phyloP scores from a whole-genome alignment of 2,329 filamentous ascomycete species.

The Sporothrix globosa region DNA sequence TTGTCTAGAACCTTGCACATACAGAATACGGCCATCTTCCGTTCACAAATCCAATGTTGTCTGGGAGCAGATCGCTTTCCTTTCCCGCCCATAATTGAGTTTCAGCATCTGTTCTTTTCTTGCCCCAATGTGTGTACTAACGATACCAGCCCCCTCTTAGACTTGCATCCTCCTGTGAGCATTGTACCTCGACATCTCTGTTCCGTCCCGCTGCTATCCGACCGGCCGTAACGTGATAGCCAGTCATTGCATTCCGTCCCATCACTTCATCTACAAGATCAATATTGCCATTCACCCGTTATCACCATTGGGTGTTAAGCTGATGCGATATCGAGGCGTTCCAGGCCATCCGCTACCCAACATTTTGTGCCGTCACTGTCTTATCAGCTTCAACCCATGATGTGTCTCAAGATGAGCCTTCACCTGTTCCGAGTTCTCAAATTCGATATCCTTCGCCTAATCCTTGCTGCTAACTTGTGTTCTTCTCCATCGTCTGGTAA shows the following conservation, averaged over 20 bases:
- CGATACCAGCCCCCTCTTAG: neutral
- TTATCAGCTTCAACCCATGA: neutral
- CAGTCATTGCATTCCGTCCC: neutral
- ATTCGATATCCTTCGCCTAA: neutral
- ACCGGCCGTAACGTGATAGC: conserved; percentile 22
- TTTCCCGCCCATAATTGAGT: neutral
- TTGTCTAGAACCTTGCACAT: neutral
- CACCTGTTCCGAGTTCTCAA: neutral
- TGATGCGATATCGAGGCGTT: conserved; percentile 28
- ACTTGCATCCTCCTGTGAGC: neutral
- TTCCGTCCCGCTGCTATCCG: neutral
- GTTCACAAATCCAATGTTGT: neutral
- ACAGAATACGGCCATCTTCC: neutral
- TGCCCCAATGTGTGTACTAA: neutral
- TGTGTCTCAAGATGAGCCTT: too few species aligned
- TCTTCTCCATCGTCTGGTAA: neutral
- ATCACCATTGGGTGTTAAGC: neutral
- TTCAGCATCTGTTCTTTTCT: neutral
- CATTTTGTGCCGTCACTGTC: conserved; percentile 27
- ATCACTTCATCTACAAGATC: conserved; percentile 5
- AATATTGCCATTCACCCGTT: neutral
- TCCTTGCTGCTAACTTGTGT: neutral
- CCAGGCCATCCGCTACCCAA: conserved; percentile 25
- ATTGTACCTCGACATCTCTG: neutral
- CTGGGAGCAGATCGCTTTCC: neutral